Conservation (phyloP, 2,329 filamentous ascomycete species). For the Aspergillus novofumigatus region DNA sequence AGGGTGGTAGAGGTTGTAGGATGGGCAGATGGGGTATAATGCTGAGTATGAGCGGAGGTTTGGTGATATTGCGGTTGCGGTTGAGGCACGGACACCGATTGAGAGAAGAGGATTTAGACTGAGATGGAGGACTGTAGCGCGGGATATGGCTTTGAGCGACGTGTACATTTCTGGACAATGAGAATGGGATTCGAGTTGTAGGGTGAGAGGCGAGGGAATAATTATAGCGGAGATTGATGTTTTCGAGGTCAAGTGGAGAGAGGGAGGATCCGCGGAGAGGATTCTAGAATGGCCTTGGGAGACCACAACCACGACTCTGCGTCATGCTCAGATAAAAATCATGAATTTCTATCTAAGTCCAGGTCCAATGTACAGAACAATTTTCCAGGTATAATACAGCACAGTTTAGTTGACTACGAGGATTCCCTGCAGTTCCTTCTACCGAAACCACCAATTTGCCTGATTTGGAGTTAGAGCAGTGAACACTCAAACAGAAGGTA, state of each 20-base stretch:
- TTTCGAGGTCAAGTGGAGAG: background rate
- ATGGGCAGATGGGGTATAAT: slow-evolving; percentile 13
- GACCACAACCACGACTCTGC: background rate
- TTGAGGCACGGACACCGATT: slow-evolving; percentile 16
- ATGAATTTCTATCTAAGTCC: background rate
- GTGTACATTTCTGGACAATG: slow-evolving; percentile 21
- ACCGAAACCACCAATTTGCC: slow-evolving; percentile 81
- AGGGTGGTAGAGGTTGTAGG: slow-evolving; percentile 3
- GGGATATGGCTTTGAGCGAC: slow-evolving; percentile 22
- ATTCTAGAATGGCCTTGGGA: slow-evolving; percentile 14
- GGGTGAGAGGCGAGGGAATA: background rate
- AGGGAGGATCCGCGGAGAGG: slow-evolving; percentile 2
- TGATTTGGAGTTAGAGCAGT: slow-evolving; percentile 17
- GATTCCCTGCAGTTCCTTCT: background rate
- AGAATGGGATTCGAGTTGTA: background rate
- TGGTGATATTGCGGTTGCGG: slow-evolving; percentile 10
- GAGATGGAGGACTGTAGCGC: slow-evolving; percentile 25
- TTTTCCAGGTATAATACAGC: background rate
- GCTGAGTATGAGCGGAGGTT: slow-evolving; percentile 16
- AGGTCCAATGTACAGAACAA: background rate
- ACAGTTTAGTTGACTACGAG: background rate
- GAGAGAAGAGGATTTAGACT: slow-evolving; percentile 15
- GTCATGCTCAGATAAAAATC: background rate
- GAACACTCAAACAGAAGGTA: slow-evolving; percentile 6
- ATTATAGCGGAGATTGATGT: background rate